Percentiles rank a stretch among this genome's conserved stretches.
Evolutionary conservation across 345 rosid species (phyloP).

Genomic region (Hevea brasiliensis): DNA sequence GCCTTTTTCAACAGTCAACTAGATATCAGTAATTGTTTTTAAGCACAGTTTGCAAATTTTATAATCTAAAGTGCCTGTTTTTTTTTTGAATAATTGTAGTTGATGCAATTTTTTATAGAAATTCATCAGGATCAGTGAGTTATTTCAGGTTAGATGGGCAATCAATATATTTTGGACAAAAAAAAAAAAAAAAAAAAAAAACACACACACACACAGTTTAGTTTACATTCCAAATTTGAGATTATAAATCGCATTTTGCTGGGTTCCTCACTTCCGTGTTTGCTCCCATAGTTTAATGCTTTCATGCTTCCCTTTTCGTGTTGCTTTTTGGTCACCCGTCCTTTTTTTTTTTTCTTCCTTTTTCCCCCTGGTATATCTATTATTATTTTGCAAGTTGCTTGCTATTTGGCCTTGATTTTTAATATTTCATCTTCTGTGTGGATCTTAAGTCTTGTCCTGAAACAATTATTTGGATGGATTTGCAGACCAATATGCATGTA

Average conservation of each 20-base stretch:
- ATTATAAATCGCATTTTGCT: not conserved
- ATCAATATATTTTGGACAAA: no score
- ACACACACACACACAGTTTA: no score
- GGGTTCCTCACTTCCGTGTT: not conserved
- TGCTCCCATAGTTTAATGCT: no score
- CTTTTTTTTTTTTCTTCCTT: not conserved
- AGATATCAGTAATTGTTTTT: not conserved
- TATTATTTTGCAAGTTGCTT: not conserved
- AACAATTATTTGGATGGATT: not conserved
- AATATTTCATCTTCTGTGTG: not conserved
- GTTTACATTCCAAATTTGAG: not conserved
- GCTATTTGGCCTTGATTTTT: not conserved
- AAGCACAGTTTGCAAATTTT: not conserved
- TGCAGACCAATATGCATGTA: conserved; percentile 84
- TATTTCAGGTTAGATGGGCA: not conserved
- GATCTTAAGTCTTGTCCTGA: not conserved
- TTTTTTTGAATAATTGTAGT: not conserved
- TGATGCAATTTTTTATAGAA: not conserved
- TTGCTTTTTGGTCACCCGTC: no score
- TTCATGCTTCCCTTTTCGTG: no score
- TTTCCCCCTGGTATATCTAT: not conserved
- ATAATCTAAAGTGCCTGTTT: no score
- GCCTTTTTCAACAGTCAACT: not conserved
- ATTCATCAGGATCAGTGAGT: not conserved
- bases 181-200: no score